Conservation (phyloP, 202 grass and related monocot genomes). For the Hordeum pubiflorum region DNA sequence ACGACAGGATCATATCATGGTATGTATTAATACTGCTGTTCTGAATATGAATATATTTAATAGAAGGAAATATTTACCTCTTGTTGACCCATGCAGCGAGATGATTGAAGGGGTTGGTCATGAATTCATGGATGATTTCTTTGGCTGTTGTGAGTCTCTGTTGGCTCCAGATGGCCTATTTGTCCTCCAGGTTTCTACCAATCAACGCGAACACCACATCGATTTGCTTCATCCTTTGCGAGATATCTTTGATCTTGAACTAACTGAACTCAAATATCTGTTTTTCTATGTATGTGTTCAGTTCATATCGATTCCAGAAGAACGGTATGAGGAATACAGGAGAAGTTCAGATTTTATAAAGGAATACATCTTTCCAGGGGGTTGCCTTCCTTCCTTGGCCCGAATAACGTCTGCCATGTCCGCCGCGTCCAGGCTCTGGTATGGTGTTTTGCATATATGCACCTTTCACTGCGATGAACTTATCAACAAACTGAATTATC, state of each 20-base stretch:
- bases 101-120: slow-evolving; percentile 96
- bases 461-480: background rate
- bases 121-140: slow-evolving; percentile 86
- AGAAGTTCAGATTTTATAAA: slow-evolving; percentile 84
- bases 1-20: slow-evolving; percentile 92
- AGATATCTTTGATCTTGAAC: background rate
- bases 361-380: slow-evolving; percentile 89
- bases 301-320: slow-evolving; percentile 89
- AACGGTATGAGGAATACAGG: slow-evolving; percentile 80
- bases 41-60: background rate
- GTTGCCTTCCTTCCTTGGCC: slow-evolving; percentile 60
- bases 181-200: slow-evolving; percentile 56
- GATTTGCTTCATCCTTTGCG: background rate
- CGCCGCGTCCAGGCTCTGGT: slow-evolving; percentile 67
- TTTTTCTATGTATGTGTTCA: background rate
- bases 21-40: slow-evolving; percentile 3
- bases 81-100: slow-evolving; percentile 29
- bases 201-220: background rate
- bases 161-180: slow-evolving; percentile 68
- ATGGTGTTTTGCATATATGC: background rate
- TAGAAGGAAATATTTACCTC: background rate
- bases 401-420: slow-evolving; percentile 79
- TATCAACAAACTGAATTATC: background rate
- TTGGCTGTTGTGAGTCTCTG: slow-evolving; percentile 73
- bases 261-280: background rate